Base-by-base conservation (phyloP, 2,329 filamentous ascomycete species). In the Diaporthe batatas region DNA sequence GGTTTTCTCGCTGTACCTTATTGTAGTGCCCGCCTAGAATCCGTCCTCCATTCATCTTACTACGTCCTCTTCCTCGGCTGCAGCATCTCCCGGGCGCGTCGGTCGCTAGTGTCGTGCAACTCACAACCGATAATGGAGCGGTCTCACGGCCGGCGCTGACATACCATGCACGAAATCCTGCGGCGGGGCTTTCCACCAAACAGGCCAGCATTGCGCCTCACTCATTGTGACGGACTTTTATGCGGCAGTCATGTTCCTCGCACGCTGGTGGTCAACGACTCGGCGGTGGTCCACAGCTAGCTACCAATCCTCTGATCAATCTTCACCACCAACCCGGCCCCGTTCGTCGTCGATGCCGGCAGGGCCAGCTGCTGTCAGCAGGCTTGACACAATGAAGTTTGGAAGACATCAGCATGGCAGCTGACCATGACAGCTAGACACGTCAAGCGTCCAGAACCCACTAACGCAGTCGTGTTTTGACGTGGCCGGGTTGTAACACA, bases 1-100 rank as follows among this genome's bases (percentile, higher is more conserved):
- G 29, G 32, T 23, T 16, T 39, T 53, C 32, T 67, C n/a, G 62
- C 62, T 29, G n/a, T 53, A n/a, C 39, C 12, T 18, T n/a, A 12
- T 25, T 51, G 29, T 44, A 51, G 1, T 51, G 23, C 29, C n/a
- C n/a, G 21, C 36, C 32, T 67, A 39, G 25, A 65, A 36, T 21
- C 29, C 42, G 39, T 36, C 49, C n/a, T 34, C 29, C 23, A 10
- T 29, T 51, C 68, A 49, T 36, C n/a, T 44, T 32, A 29, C 65
- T 74, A 42, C 69, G 47, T 36, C n/a, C 47, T 47, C 8, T 7
- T 47, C 39, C 36, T 71, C 29, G 49, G 53, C 68, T 67, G 72
- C 58, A 67, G 72, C 72, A 71, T 68, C 54, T 69, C 69, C 62
- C 44, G 47, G 36, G n/a, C 64, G 42, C 54, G 54, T 64, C 55